A percentile compares a stretch with the other conserved stretches of the same genome.
Evolutionary conservation across 164 flowering plant genomes (phyloP).

Genomic region (Berberis thunbergii): DNA sequence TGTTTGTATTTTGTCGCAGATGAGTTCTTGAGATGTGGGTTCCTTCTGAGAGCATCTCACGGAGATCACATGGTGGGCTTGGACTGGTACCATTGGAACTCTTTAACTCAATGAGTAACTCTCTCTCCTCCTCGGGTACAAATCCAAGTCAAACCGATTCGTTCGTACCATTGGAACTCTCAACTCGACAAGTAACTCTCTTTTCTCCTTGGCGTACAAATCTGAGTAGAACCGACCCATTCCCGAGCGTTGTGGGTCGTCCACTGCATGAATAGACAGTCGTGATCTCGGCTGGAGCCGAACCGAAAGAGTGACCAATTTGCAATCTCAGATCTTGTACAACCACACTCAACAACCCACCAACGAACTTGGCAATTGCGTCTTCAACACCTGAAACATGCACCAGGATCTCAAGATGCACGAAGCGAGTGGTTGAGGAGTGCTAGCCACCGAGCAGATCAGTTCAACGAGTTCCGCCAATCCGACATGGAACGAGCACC

Average conservation of each 20-base stretch:
- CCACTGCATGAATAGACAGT: constrained; percentile 54
- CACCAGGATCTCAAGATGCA: constrained; percentile 88
- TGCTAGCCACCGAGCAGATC: no score
- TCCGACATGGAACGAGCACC: no score
- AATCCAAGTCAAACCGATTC: no score
- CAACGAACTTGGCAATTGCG: constrained; percentile 74
- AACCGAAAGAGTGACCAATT: constrained; percentile 45
- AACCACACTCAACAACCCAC: constrained; percentile 81
- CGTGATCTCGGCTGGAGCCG: constrained; percentile 55
- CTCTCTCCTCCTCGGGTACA: no score
- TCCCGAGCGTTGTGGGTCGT: constrained; percentile 35
- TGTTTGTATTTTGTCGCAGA: constrained; percentile 40
- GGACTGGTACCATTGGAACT: constrained; percentile 15
- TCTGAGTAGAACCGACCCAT: constrained; percentile 56
- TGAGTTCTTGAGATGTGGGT: constrained; percentile 45
- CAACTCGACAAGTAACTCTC: constrained; percentile 67
- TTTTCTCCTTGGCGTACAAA: constrained; percentile 82
- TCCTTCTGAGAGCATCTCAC: constrained; percentile 55
- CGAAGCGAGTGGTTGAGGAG: constrained; percentile 46
- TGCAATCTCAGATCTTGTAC: constrained; percentile 67
- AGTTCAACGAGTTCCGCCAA: no score
- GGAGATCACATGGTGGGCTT: constrained; percentile 56
- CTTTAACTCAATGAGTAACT: no score
- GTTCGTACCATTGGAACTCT: constrained; percentile 21
- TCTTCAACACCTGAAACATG: constrained; percentile 42